Base-by-base conservation (phyloP, 169 alveolate species). In the Plasmodium knowlesi region DNA sequence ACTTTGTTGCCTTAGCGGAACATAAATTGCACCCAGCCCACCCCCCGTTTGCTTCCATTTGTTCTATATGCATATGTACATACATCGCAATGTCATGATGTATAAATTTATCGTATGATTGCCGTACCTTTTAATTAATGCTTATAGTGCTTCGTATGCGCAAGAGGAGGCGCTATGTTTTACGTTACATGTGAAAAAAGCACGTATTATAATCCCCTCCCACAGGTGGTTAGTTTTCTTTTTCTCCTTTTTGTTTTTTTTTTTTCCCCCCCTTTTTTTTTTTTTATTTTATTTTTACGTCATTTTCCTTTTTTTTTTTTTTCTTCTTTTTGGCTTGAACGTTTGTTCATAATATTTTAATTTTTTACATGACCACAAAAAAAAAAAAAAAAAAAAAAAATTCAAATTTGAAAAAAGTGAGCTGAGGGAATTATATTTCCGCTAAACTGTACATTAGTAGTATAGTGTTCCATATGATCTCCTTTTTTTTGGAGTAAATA, bases 291-390 rank as follows among this genome's bases (percentile, higher is more conserved):
- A 22, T 16, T 61, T 57, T 54, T 22, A 57, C 30, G 4, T 57
- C 8, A 57, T 57, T 57, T 9, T 57, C n/a, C n/a, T 57, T 5
- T 12, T 14, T 61, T n/a, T 6, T 16, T 61, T 14, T 61, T 32
- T 32, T 32, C 3, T 32, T 61, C 19, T 61, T 57, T 61, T 61
- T 19, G 1, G 5, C 74, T 34, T 61, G 74, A 61, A 61, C 74
- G 74, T 61, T 61, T 61, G 74, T 61, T 61, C 32, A 61, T 61
- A 61, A 61, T 61, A 61, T 61, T 61, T 61, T 61, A 61, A 61
- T 8, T n/a, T 19, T 19, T 61, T 61, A 61, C 74, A 61, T 19
- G 32, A 61, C 8, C 25, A 61, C 14, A 61, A 61, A 61, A 61
- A 3, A 32, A 32, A 32, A 32, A 32, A 32, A 32, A 61, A 61